Percentiles rank a stretch among this genome's conserved stretches.
phyloP scores from a whole-genome alignment of 164 flowering plant species.

The Nelumbo lutea region DNA sequence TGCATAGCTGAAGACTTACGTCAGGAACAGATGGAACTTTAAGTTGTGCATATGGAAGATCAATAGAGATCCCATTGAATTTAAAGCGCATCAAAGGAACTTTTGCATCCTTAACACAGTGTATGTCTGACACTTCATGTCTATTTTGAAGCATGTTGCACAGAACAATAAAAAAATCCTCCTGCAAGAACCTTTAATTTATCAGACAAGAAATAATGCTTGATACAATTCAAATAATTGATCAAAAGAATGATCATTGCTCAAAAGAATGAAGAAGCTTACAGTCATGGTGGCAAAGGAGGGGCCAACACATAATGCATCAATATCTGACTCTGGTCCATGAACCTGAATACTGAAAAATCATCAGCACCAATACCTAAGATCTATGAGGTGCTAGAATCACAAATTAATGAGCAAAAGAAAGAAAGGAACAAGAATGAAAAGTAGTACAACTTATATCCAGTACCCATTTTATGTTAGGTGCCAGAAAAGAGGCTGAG shows the following conservation, averaged over 20 bases:
- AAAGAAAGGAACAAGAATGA: too few relatives aligned
- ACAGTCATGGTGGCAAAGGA: conserved; percentile 45
- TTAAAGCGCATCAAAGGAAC: conserved; percentile 61
- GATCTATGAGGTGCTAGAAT: neutral
- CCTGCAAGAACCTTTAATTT: conserved; percentile 26
- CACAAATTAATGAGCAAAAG: too few relatives aligned
- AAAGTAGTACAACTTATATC: too few relatives aligned
- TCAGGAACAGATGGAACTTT: conserved; percentile 39
- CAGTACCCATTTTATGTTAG: too few relatives aligned
- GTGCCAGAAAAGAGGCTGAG: too few relatives aligned
- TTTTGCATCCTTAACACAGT: conserved; percentile 56
- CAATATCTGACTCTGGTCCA: conserved; percentile 54
- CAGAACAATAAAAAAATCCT: conserved; percentile 56
- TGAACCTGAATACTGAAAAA: conserved; percentile 38
- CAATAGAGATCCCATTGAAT: conserved; percentile 47
- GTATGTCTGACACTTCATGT: conserved; percentile 42
- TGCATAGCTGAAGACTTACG: conserved; percentile 21
- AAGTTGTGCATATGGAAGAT: conserved; percentile 54
- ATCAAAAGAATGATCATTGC: neutral
- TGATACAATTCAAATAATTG: neutral
- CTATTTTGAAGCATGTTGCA: conserved; percentile 44
- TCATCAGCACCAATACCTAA: neutral
- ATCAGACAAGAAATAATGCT: neutral
- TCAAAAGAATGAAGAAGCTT: conserved; percentile 16
- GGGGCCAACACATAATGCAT: conserved; percentile 64